Evolutionary conservation across 2,329 filamentous ascomycete genomes (phyloP).

Genomic region (Epichloe sp.): DNA sequence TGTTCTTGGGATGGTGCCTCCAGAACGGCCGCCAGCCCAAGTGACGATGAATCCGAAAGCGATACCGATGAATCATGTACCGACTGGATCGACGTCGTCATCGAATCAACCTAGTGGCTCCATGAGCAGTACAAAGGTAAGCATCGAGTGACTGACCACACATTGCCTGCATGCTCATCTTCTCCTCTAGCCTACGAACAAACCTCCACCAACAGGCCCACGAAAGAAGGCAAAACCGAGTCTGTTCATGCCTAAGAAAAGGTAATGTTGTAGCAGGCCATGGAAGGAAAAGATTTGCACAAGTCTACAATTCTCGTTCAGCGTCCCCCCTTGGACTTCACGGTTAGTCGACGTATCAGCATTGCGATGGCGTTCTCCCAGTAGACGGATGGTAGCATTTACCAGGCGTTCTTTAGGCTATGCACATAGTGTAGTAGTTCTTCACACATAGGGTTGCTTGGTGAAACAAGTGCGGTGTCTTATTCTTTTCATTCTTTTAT

Average conservation of each 20-base stretch:
- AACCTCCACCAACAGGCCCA: slow-evolving; percentile 3
- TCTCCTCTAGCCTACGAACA: background rate
- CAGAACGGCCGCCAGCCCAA: slow-evolving; percentile 26
- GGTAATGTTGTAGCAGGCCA: slow-evolving; percentile 2
- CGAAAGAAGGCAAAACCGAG: slow-evolving; percentile 11
- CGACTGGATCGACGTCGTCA: slow-evolving; percentile 12
- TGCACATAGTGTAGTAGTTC: background rate
- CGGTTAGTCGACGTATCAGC: background rate
- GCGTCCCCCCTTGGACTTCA: background rate
- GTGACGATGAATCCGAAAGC: slow-evolving; percentile 5
- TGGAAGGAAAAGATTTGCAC: background rate
- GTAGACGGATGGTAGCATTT: slow-evolving; percentile 1
- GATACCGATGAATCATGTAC: slow-evolving; percentile 7
- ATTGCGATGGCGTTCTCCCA: slow-evolving; percentile 5
- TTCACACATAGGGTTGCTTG: background rate
- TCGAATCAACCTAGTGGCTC: slow-evolving; percentile 8
- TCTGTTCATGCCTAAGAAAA: slow-evolving; percentile 12
- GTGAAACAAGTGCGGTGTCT: background rate
- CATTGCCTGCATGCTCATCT: background rate
- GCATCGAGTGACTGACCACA: background rate
- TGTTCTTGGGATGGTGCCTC: slow-evolving; percentile 34
- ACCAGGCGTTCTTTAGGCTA: background rate
- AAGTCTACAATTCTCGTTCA: background rate
- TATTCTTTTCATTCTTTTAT: background rate
- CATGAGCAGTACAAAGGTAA: slow-evolving; percentile 11